phyloP scores from a whole-genome alignment of 2,329 filamentous ascomycete species.

The Ascochyta koolunga region DNA sequence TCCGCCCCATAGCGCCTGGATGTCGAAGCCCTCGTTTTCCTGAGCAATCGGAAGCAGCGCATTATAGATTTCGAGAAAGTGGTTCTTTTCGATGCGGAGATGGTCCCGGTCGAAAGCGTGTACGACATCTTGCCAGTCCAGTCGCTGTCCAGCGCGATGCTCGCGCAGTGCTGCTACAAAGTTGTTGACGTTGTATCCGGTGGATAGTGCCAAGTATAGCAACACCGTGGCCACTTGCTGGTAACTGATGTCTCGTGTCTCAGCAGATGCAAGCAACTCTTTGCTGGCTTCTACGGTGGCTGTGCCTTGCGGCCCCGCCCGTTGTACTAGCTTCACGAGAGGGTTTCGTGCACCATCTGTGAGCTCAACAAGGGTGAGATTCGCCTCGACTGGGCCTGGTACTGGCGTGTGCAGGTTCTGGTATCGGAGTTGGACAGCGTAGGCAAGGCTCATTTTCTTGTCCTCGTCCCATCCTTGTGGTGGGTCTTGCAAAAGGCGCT shows the following conservation, averaged over 20 bases:
- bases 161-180: slow-evolving; percentile 65
- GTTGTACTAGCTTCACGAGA: slow-evolving; percentile 71
- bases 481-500: slow-evolving; percentile 85
- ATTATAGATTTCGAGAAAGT: slow-evolving; percentile 82
- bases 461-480: slow-evolving; percentile 83
- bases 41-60: slow-evolving; percentile 75
- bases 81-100: slow-evolving; percentile 74
- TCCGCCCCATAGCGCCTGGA: slow-evolving; percentile 90
- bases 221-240: slow-evolving; percentile 83
- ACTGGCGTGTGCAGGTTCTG: slow-evolving; percentile 66
- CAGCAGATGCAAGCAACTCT: slow-evolving; percentile 62
- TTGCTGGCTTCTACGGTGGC: slow-evolving; percentile 73
- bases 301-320: slow-evolving; percentile 76
- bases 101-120: slow-evolving; percentile 80
- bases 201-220: slow-evolving; percentile 70
- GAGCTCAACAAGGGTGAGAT: slow-evolving; percentile 71
- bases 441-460: slow-evolving; percentile 70
- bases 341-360: slow-evolving; percentile 65
- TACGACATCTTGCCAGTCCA: slow-evolving; percentile 74
- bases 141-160: slow-evolving; percentile 60
- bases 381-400: slow-evolving; percentile 73
- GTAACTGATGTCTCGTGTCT: slow-evolving; percentile 72
- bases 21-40: slow-evolving; percentile 71
- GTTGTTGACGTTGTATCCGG: slow-evolving; percentile 70
- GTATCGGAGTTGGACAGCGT: slow-evolving; percentile 68